Conservation (phyloP, 768 basidiomycete species). For the Auriscalpium orientale region DNA sequence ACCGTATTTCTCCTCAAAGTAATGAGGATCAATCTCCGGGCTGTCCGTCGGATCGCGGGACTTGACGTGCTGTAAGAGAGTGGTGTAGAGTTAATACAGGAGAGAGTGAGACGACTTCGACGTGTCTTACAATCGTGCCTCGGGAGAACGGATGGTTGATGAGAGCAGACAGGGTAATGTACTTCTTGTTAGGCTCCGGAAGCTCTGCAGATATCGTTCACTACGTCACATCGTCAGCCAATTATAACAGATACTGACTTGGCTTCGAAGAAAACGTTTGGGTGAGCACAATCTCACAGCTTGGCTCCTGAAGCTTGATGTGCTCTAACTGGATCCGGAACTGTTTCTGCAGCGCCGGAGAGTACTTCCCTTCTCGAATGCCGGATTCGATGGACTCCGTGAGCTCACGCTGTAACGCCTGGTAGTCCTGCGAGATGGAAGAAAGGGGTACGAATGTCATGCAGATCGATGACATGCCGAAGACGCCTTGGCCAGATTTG, state of each 20-base stretch:
- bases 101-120: neutral
- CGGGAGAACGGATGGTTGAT: constrained; percentile 11
- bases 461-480: neutral
- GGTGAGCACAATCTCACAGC: neutral
- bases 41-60: constrained; percentile 7
- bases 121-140: constrained; percentile 10
- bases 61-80: constrained; percentile 9
- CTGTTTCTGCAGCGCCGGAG: constrained; percentile 7
- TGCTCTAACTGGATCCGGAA: constrained; percentile 8
- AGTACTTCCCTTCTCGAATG: neutral
- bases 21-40: constrained; percentile 14
- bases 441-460: constrained; percentile 7
- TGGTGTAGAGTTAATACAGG: too few species aligned
- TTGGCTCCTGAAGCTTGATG: constrained; percentile 1
- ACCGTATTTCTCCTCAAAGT: constrained; percentile 16
- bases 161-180: neutral
- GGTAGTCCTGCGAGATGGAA: neutral
- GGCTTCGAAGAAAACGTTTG: neutral
- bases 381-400: constrained; percentile 1
- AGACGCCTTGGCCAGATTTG: neutral
- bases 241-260: neutral
- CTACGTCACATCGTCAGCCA: too few species aligned
- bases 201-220: neutral
- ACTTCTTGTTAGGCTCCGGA: constrained; percentile 4
- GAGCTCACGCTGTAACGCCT: constrained; percentile 2